phyloP scores from a whole-genome alignment of 1,284 basidiomycete species.

The Irpex sp. region DNA sequence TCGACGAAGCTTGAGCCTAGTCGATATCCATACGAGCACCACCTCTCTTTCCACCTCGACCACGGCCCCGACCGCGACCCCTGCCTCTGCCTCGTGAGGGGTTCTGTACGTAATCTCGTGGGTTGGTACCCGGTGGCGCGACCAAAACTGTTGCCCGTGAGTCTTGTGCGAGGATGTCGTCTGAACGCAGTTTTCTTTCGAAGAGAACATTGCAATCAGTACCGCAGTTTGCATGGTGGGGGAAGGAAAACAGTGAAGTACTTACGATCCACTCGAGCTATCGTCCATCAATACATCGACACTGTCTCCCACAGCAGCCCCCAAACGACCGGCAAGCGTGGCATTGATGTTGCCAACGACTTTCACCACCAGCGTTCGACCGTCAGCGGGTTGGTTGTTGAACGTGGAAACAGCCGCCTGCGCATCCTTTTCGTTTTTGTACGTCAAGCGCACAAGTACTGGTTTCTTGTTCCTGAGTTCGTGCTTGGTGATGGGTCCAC shows the following conservation, averaged over 20 bases:
- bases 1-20: slow-evolving; percentile 7
- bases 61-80: slow-evolving; percentile 26
- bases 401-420: slow-evolving; percentile 69
- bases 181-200: slow-evolving; percentile 80
- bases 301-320: slow-evolving; percentile 52
- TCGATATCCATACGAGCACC: slow-evolving; percentile 37
- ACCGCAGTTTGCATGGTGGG: neutral
- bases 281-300: slow-evolving; percentile 65
- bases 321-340: slow-evolving; percentile 50
- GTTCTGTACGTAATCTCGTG: slow-evolving; percentile 45
- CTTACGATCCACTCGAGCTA: slow-evolving; percentile 56
- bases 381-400: slow-evolving; percentile 79
- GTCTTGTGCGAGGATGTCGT: slow-evolving; percentile 66
- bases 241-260: slow-evolving; percentile 15
- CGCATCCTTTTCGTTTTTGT: slow-evolving; percentile 64
- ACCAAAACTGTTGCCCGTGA: slow-evolving; percentile 67
- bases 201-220: neutral
- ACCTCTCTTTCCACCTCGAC: slow-evolving; percentile 29
- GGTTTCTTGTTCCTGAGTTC: slow-evolving; percentile 31
- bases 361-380: slow-evolving; percentile 63
- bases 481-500: slow-evolving; percentile 63
- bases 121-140: slow-evolving; percentile 65
- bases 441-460: slow-evolving; percentile 69
- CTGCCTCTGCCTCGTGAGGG: slow-evolving; percentile 29
- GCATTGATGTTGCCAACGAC: slow-evolving; percentile 59